Evolutionary conservation across 1,284 basidiomycete genomes (phyloP), one percentile per base, ranked within the genome.

Genomic region (Ganoderma meredithae): DNA sequence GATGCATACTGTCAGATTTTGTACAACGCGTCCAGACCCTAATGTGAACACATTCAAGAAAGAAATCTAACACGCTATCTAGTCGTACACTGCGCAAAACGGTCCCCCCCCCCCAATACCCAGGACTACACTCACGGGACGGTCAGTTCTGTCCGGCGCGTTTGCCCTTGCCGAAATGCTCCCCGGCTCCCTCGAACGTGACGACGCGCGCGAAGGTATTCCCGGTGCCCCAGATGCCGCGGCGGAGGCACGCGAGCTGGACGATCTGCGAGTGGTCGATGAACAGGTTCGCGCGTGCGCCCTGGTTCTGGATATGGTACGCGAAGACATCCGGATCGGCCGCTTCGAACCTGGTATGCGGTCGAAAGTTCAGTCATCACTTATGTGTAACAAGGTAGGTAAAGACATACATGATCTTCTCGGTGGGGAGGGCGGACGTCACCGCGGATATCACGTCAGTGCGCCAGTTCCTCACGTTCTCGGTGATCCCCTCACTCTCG

Each of bases 181-280:
- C 72, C 17, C 65, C 68, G 4, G 71, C 67, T 22, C 72, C 76
- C 56, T 78, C 76, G 60, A 81, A 81, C 3, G 81, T 81, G 31
- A 81, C 77, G 22, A 82, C 76, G 40, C 77, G 74, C 39, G 76
- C 78, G 72, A 83, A 84, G 62, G 83, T 85, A 62, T 75, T 79
- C 66, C 78, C 81, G 19, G 82, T 84, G 25, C 83, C 83, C 83
- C 83, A 85, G 40, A 85, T 83, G 22, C 83, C 83, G 47, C 80
- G 80, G 62, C 83, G 78, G 63, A 84, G 76, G 71, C 83, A 84
- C 15, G 83, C 82, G 60, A 85, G 77, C 74, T 85, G 83, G 39
- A 85, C 82, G 67, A 82, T 80, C 67, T 84, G 83, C 56, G 81
- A 82, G 66, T 85, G 84, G 71, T 85, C 83, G 66, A 84, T 78